These are phyloP conservation scores for Globisporangium lucens DNA, from an alignment of 352 stramenopile species.

Conservation along the genomic window DNA sequence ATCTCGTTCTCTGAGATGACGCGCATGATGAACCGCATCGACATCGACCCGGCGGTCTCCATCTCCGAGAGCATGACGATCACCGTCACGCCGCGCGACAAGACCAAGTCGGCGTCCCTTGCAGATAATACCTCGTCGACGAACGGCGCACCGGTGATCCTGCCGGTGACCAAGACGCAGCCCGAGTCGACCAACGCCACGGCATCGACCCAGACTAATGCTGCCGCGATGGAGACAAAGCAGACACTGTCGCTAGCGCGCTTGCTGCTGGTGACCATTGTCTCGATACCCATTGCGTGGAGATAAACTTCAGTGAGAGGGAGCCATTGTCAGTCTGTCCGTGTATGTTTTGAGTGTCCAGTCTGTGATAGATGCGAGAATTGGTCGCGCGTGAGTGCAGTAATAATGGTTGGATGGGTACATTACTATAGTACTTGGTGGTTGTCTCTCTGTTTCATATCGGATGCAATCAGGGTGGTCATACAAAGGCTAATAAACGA, in stretches of 20 bases:
- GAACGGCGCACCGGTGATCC: slow-evolving; percentile 1
- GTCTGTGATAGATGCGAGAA: not conserved
- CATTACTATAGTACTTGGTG: not conserved
- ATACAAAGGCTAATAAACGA: too few relatives aligned
- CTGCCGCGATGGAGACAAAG: not conserved
- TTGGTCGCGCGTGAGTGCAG: too few relatives aligned
- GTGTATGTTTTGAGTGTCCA: not conserved
- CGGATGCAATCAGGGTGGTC: too few relatives aligned
- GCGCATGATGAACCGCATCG: slow-evolving; percentile 28
- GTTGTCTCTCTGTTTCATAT: not conserved
- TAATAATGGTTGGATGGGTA: not conserved
- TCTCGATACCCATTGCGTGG: not conserved
- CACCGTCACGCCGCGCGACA: not conserved
- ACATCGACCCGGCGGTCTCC: slow-evolving; percentile 16
- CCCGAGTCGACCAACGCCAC: not conserved
- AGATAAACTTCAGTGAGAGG: not conserved
- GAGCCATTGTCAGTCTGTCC: not conserved
- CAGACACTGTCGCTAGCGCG: not conserved
- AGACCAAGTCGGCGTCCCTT: not conserved
- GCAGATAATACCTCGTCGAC: not conserved
- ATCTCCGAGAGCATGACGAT: slow-evolving; percentile 22
- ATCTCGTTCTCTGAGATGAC: slow-evolving; percentile 31
- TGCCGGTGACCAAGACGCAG: not conserved
- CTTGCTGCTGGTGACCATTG: not conserved
- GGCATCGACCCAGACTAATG: not conserved